These are phyloP conservation scores for Hyphopichia wangnamkhiaoensis DNA, from an alignment of 1,139 yeast genomes.

Conservation along the genomic window DNA sequence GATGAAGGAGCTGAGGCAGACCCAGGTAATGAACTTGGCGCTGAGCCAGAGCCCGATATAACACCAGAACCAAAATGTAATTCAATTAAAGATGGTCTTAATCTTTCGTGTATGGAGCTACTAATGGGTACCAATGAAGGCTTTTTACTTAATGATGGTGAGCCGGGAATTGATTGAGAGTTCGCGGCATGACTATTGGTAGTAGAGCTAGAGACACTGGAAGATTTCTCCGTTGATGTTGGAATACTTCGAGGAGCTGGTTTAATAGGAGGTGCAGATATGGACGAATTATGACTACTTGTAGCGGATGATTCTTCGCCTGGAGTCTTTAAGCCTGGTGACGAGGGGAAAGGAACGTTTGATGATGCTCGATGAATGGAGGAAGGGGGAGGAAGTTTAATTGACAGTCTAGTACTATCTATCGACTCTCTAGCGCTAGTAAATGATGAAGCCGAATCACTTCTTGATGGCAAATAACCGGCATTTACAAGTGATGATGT, in stretches of 20 bases:
- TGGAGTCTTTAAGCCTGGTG: constrained; percentile 8
- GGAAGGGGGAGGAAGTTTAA: constrained; percentile 22
- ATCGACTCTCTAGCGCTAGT: constrained; percentile 7
- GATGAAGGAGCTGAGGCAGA: not conserved
- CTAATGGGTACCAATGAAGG: constrained; percentile 21
- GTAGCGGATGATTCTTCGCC: not conserved
- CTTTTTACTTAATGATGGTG: constrained; percentile 15
- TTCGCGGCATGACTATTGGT: too few relatives aligned
- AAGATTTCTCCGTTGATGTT: too few relatives aligned
- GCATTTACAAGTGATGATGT: constrained; percentile 5
- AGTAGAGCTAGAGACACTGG: too few relatives aligned
- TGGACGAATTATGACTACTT: constrained; percentile 3
- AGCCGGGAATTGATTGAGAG: constrained; percentile 11
- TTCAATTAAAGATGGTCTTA: constrained; percentile 48
- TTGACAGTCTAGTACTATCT: constrained; percentile 10
- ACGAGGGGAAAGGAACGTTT: constrained; percentile 8
- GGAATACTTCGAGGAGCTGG: too few relatives aligned
- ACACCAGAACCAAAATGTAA: constrained; percentile 24
- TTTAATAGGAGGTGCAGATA: too few relatives aligned
- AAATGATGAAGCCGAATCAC: constrained; percentile 9
- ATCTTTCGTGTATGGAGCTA: constrained; percentile 26
- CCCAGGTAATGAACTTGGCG: not conserved
- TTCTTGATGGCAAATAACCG: constrained; percentile 8
- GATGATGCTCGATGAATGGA: constrained; percentile 14
- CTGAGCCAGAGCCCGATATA: not conserved